phyloP scores from a whole-genome alignment of 805 yeast genomes.

The Cyberlindnera amylophila region DNA sequence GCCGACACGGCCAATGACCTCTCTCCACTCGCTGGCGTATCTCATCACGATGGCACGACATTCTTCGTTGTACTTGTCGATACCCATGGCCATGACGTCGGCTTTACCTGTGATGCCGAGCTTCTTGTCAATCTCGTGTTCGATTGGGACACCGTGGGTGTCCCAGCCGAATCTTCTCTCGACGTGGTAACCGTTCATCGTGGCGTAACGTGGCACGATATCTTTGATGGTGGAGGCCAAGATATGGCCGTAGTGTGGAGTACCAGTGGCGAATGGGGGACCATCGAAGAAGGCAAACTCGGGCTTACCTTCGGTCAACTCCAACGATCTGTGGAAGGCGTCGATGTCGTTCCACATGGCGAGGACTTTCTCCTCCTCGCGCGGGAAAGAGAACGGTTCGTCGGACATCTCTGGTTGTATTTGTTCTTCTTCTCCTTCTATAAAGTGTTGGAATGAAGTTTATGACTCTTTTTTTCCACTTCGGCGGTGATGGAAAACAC shows the following conservation, averaged over 20 bases:
- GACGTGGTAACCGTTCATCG: conserved; percentile 94
- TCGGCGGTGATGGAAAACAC: neutral
- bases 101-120: conserved; percentile 89
- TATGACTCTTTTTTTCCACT: neutral
- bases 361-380: conserved; percentile 82
- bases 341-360: conserved; percentile 84
- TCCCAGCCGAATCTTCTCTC: conserved; percentile 99
- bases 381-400: conserved; percentile 68
- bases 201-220: conserved; percentile 95
- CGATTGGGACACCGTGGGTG: conserved; percentile 98
- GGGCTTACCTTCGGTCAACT: conserved; percentile 80
- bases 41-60: conserved; percentile 98
- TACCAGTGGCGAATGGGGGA: conserved; percentile 99
- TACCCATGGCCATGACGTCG: conserved; percentile 92
- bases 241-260: conserved; percentile 98
- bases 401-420: conserved; percentile 31
- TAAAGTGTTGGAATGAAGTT: no score
- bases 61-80: conserved; percentile 88
- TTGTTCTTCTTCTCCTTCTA: no score
- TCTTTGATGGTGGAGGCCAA: conserved; percentile 96
- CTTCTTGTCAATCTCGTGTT: conserved; percentile 97
- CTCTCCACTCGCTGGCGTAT: conserved; percentile 92
- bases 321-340: conserved; percentile 87
- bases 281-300: conserved; percentile 96
- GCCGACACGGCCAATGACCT: conserved; percentile 89